A percentile compares a stretch with the other conserved stretches of the same genome.
phyloP scores from a whole-genome alignment of 495 filamentous ascomycete genomes.

The Pseudevernia furfuracea region DNA sequence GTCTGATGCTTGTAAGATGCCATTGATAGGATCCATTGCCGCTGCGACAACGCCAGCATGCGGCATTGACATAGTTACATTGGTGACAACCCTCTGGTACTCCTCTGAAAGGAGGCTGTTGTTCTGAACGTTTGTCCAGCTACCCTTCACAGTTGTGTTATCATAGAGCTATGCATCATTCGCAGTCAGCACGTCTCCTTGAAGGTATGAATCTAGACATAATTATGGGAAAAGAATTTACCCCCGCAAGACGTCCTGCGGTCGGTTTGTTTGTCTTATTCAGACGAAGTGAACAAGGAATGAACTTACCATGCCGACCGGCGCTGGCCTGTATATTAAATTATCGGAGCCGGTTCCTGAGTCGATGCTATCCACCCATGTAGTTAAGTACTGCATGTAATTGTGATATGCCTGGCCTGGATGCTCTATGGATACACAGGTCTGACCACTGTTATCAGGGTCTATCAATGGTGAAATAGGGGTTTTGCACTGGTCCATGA shows the following conservation, averaged over 20 bases:
- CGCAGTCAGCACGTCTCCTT: neutral
- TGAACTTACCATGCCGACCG: conserved; percentile 18
- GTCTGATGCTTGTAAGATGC: conserved; percentile 59
- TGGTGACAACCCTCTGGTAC: conserved; percentile 52
- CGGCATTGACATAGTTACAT: conserved; percentile 67
- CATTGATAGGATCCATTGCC: conserved; percentile 49
- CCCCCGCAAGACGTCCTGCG: neutral
- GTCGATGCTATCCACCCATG: conserved; percentile 12
- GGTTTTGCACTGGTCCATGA: conserved; percentile 43
- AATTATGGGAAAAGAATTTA: too few relatives aligned
- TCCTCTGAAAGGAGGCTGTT: conserved; percentile 39
- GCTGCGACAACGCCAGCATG: conserved; percentile 59
- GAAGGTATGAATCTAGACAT: neutral
- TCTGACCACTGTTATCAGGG: conserved; percentile 30
- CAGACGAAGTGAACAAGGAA: too few relatives aligned
- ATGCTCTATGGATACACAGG: conserved; percentile 59
- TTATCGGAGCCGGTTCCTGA: conserved; percentile 6
- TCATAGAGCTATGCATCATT: conserved; percentile 18
- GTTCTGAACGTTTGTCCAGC: conserved; percentile 28
- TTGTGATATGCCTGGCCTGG: conserved; percentile 46
- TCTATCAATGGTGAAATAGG: conserved; percentile 44
- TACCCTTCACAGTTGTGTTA: conserved; percentile 22
- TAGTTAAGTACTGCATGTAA: conserved; percentile 21
- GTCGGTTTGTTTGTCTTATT: too few relatives aligned
- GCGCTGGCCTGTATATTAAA: conserved; percentile 8